Conservation (phyloP, 495 filamentous ascomycete genomes). For the Podospora australis region DNA sequence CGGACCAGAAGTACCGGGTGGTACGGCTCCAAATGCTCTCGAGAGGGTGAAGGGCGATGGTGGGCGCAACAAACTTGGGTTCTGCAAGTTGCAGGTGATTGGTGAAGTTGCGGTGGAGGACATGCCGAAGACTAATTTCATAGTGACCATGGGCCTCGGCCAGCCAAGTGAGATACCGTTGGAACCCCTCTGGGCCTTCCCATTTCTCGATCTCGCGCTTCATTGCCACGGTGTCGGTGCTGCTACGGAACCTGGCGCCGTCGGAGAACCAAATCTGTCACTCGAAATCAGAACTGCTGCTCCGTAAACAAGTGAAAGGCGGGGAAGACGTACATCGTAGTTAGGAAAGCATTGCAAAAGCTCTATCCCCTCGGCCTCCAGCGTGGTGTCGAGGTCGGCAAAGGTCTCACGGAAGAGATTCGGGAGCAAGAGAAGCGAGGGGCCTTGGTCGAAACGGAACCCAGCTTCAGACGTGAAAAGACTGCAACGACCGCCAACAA, state of each 20-base stretch:
- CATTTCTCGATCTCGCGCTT: conserved; percentile 59
- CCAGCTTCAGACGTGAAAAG: conserved; percentile 45
- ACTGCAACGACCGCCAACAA: conserved; percentile 60
- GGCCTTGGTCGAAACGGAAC: conserved; percentile 66
- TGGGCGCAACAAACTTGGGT: conserved; percentile 43
- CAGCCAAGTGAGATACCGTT: conserved; percentile 54
- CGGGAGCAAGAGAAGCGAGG: conserved; percentile 62
- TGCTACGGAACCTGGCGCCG: conserved; percentile 50
- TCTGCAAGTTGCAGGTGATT: conserved; percentile 44
- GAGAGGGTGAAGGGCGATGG: conserved; percentile 56
- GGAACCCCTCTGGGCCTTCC: conserved; percentile 60
- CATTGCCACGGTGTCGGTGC: conserved; percentile 55
- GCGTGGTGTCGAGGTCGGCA: conserved; percentile 53
- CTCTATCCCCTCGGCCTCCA: conserved; percentile 52
- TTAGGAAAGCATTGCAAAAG: conserved; percentile 65
- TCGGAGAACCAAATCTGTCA: conserved; percentile 45
- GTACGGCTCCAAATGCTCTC: conserved; percentile 56
- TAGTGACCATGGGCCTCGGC: conserved; percentile 59
- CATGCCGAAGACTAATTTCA: conserved; percentile 52
- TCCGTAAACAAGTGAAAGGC: neutral
- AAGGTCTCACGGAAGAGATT: conserved; percentile 59
- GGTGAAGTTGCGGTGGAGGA: conserved; percentile 58
- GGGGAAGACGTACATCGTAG: conserved; percentile 51
- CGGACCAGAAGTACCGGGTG: conserved; percentile 57
- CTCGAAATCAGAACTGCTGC: neutral